Base-by-base conservation (phyloP, 352 stramenopile species). In the Phytophthora palmivora region DNA sequence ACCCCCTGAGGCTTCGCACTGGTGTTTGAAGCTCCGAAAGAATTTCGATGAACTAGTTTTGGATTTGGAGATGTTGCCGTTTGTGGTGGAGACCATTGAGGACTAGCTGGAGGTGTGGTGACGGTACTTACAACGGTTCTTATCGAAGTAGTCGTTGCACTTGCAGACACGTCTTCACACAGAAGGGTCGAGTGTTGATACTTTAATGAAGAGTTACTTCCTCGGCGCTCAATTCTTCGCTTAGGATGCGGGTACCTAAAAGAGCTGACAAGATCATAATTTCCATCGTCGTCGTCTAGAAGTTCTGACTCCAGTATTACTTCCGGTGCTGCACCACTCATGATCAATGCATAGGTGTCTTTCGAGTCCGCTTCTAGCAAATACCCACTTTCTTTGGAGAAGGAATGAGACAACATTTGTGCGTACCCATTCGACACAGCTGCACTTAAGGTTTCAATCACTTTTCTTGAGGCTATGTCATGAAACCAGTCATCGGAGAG, bases 401-500 rank as follows among this genome's bases (percentile, higher is more conserved):
- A 7, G 11, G 30, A 34, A 34, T 12, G 30, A 34, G 30, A 12
- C 30, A 9, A 12, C 30, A 34, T 34, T 34, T 34, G 30, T 10
- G 30, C 30, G 11, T 34, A 10, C 7, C 30, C 7, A 55, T 42
- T 67, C 6, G 60, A 44, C 12, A 51, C 7, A 34, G 18, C 9
- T 34, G 19, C 5, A 26, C 8, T 4, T 14, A 43, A 50, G 2
- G 28, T 32, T 51, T 15, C 18, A n/a, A 46, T 21, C 24, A 43
- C 41, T 7, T 36, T 38, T 37, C 32, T 33, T 30, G 49, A 51
- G 41, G 32, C 4, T 28, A 74, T 63, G 24, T 69, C 67, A 21
- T 68, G 54, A 52, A 87, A 67, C 77, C 77, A 87, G 8, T 84
- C 74, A 30, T 84, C 74, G 22, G 54, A 59, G 14, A 72, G 57